A percentile compares a stretch with the other conserved stretches of the same genome.
Evolutionary conservation across 768 basidiomycete species (phyloP).

Genomic region (Neoboletus magnificus): DNA sequence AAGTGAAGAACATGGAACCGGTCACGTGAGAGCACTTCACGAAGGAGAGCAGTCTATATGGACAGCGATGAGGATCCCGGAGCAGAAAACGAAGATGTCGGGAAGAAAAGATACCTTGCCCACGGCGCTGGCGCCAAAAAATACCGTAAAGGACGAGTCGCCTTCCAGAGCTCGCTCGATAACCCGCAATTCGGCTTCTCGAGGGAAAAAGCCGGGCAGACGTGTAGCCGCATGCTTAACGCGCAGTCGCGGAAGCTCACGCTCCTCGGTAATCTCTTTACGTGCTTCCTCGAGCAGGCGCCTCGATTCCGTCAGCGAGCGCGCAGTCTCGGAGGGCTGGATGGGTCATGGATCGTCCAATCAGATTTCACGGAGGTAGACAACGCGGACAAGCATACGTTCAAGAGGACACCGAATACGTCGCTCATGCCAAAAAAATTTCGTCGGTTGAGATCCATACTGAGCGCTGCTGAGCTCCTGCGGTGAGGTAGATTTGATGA

Average conservation of each 20-base stretch:
- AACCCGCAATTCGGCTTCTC: conserved; percentile 61
- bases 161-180: conserved; percentile 62
- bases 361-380: conserved; percentile 4
- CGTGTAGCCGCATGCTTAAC: conserved; percentile 76
- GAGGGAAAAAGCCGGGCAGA: conserved; percentile 69
- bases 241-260: conserved; percentile 62
- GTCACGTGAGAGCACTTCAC: conserved; percentile 68
- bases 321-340: conserved; percentile 76
- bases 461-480: conserved; percentile 56
- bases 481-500: conserved; percentile 67
- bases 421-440: conserved; percentile 81
- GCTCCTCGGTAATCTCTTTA: conserved; percentile 66
- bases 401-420: conserved; percentile 69
- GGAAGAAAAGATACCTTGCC: conserved; percentile 57
- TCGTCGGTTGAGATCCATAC: conserved; percentile 59
- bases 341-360: conserved; percentile 8
- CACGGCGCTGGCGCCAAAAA: conserved; percentile 78
- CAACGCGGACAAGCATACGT: conserved; percentile 44
- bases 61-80: not conserved
- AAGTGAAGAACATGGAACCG: conserved; percentile 80
- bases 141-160: conserved; percentile 75
- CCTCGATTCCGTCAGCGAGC: conserved; percentile 75
- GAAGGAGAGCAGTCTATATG: conserved; percentile 66
- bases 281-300: conserved; percentile 75
- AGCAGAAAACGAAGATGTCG: not conserved